A percentile compares a stretch with the other conserved stretches of the same genome.
These are phyloP conservation scores for Xerocomellus intermedius DNA, from an alignment of 768 basidiomycete genomes.

Conservation along the genomic window DNA sequence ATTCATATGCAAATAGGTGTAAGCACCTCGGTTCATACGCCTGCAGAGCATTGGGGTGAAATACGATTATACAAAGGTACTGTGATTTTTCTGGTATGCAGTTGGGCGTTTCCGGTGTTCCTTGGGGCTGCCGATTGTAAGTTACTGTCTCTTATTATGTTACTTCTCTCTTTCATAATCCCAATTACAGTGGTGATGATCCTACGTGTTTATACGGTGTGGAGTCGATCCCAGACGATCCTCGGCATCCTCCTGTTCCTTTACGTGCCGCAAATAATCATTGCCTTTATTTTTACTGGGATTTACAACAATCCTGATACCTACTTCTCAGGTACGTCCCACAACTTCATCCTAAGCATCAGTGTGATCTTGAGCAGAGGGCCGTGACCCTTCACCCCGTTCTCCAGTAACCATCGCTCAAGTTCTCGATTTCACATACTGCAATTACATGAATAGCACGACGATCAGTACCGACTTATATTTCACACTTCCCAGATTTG, in stretches of 20 bases:
- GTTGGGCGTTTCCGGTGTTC: background rate
- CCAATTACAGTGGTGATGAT: conserved; percentile 3
- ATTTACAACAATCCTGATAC: background rate
- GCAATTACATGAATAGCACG: background rate
- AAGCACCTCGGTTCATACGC: too few relatives aligned
- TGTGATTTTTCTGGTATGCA: background rate
- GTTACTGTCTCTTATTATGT: background rate
- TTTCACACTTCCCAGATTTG: background rate
- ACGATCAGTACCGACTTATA: background rate
- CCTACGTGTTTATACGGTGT: conserved; percentile 8
- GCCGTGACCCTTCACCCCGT: background rate
- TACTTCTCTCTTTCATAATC: background rate
- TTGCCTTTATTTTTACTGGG: background rate
- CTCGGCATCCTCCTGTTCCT: background rate
- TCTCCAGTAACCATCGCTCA: background rate
- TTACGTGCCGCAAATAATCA: background rate
- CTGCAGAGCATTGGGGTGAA: too few relatives aligned
- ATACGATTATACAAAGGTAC: background rate
- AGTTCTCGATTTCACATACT: background rate
- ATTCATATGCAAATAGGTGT: background rate
- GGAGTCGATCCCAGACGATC: background rate
- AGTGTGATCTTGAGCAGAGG: background rate
- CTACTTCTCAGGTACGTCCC: background rate
- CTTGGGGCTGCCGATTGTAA: conserved; percentile 2
- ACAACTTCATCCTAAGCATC: too few relatives aligned